Evolutionary conservation across 2,329 filamentous ascomycete species (phyloP).

Genomic region (Delphinella strobiligena): DNA sequence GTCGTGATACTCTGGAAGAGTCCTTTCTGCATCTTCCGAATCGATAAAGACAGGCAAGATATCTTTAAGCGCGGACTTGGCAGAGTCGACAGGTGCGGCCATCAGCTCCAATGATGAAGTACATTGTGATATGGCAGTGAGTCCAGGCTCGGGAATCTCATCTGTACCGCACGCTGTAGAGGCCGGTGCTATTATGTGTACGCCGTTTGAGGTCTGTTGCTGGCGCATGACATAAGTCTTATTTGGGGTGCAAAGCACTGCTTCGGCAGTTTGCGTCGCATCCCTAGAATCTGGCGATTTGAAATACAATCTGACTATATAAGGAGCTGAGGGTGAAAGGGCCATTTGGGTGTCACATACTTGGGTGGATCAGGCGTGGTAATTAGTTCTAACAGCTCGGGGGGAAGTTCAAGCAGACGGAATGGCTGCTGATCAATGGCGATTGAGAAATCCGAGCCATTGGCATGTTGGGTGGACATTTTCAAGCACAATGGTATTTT

Average conservation of each 20-base stretch:
- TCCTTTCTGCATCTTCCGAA: neutral
- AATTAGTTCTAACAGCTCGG: conserved; percentile 43
- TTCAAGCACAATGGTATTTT: neutral
- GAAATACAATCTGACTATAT: conserved; percentile 30
- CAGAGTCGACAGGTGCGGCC: conserved; percentile 20
- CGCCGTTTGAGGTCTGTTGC: conserved; percentile 53
- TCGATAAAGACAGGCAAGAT: conserved; percentile 27
- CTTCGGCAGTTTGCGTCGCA: conserved; percentile 22
- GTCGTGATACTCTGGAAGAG: conserved; percentile 8
- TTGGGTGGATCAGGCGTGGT: conserved; percentile 32
- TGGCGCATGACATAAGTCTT: conserved; percentile 50
- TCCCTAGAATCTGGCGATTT: conserved; percentile 20
- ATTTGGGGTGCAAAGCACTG: conserved; percentile 47
- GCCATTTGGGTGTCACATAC: too few relatives aligned
- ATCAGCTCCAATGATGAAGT: conserved; percentile 31
- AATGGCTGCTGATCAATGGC: conserved; percentile 39
- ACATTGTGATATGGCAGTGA: conserved; percentile 33
- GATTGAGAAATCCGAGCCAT: conserved; percentile 31
- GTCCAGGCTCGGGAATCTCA: conserved; percentile 18
- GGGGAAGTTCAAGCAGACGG: conserved; percentile 48
- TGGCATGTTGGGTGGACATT: conserved; percentile 28
- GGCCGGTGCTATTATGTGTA: conserved; percentile 39
- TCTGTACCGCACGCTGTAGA: conserved; percentile 11
- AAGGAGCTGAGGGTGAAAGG: neutral
- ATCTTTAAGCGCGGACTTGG: conserved; percentile 23